Evolutionary conservation across 768 basidiomycete species (phyloP), one percentile per base, ranked within the genome.

Genomic region (Boletus huronensis): DNA sequence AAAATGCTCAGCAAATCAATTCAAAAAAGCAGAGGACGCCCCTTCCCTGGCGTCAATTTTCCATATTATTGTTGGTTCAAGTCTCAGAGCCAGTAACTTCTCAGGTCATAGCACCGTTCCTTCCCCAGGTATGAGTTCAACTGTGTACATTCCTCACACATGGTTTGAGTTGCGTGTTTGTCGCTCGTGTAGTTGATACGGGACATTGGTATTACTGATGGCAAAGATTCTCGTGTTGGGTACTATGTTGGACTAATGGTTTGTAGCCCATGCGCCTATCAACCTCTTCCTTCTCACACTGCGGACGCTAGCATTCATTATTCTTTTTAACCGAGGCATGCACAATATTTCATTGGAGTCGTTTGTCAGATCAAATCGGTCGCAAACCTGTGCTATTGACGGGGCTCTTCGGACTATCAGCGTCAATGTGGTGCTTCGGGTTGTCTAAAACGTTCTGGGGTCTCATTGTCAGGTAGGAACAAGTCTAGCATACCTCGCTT

Each of bases 91-190:
- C 88, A 5, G 66, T 91, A 53, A 85, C 88, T 5, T 80, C 80
- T 9, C 79, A 86, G 56, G 85, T 90, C 50, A 88, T 90, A 54
- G 82, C 81, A 44, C 89, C 89, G 0, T 90, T 89, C 64, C 79
- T 83, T 39, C 85, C 85, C 6, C 68, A 70, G 74, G 86, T 85
- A 57, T 29, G 78, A 46, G 4, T 41, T 62, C 16, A 8, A 52
- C 7, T 6, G 5, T 31, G 13, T 28, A 43, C 3, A n/a, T 36
- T 31, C 25, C 6, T 38, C 5, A 13, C 6, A 26, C 25, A 13
- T n/a, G n/a, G 7, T 47, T 35, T 9, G 9, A 55, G 5, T 23
- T 19, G 28, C 9, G n/a, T 19, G 3, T 25, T 28, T 36, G 13
- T 28, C 35, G 45, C 10, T 32, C 10, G 10, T 41, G 13, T 52